Evolutionary conservation across 2,329 filamentous ascomycete genomes (phyloP).

Genomic region (Ciborinia camelliae): DNA sequence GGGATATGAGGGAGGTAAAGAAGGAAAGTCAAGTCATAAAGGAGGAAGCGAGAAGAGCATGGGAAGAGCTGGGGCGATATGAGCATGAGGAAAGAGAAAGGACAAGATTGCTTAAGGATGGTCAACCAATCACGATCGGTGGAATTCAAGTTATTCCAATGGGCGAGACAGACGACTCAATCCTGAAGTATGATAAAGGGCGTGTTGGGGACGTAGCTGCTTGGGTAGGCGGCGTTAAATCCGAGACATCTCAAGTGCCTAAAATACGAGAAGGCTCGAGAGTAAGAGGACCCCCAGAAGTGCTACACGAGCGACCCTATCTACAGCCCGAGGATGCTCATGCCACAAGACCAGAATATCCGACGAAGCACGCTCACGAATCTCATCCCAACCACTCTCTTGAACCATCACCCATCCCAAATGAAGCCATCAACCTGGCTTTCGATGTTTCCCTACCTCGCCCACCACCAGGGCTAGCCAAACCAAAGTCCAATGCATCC

Average conservation of each 20-base stretch:
- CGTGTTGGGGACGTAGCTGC: slow-evolving; percentile 5
- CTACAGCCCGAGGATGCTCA: neutral
- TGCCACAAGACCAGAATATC: neutral
- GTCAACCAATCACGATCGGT: slow-evolving; percentile 83
- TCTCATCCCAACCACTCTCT: neutral
- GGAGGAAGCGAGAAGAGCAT: slow-evolving; percentile 85
- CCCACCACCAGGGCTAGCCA: slow-evolving; percentile 3
- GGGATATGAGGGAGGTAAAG: slow-evolving; percentile 16
- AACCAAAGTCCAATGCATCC: slow-evolving; percentile 13
- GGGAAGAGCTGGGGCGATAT: slow-evolving; percentile 91
- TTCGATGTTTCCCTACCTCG: slow-evolving; percentile 10
- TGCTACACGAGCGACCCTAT: neutral
- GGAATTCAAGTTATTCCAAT: slow-evolving; percentile 95
- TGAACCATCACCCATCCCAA: neutral
- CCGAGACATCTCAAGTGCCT: neutral
- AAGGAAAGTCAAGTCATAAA: slow-evolving; percentile 19
- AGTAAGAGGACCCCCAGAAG: neutral
- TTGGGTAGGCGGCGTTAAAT: slow-evolving; percentile 16
- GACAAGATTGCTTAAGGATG: slow-evolving; percentile 76
- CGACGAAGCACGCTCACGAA: neutral
- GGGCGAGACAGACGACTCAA: slow-evolving; percentile 36
- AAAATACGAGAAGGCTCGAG: slow-evolving; percentile 9
- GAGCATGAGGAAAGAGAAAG: slow-evolving; percentile 92
- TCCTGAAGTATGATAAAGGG: slow-evolving; percentile 3
- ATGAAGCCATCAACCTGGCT: neutral